A percentile compares a stretch with the other conserved stretches of the same genome.
Conservation (phyloP, 106 monocot genomes). For the Allium fistulosum region DNA sequence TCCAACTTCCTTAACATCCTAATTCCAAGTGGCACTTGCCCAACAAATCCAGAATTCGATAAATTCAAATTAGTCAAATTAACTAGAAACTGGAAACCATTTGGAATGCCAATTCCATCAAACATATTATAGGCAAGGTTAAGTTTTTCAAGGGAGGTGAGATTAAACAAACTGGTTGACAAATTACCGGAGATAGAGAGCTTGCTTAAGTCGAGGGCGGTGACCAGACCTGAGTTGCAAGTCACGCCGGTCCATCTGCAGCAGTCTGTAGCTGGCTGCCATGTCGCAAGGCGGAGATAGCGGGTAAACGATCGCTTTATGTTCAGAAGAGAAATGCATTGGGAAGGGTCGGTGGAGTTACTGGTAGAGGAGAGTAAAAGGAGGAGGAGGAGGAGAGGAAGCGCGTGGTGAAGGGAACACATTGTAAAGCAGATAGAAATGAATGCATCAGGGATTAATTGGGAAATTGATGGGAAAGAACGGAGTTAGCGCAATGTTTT, state of each 20-base stretch:
- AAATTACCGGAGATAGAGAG: slow-evolving; percentile 35
- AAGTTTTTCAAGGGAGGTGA: slow-evolving; percentile 20
- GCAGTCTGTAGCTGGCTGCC: slow-evolving; percentile 10
- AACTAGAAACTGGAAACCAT: slow-evolving; percentile 9
- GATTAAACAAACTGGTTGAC: slow-evolving; percentile 20
- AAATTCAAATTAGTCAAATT: slow-evolving; percentile 42
- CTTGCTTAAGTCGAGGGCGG: slow-evolving; percentile 46
- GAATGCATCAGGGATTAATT: background rate
- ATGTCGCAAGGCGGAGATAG: slow-evolving; percentile 20
- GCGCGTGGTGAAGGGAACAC: slow-evolving; percentile 7
- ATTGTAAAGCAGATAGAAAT: background rate
- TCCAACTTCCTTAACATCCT: slow-evolving; percentile 20
- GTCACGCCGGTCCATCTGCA: slow-evolving; percentile 8
- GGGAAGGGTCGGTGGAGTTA: slow-evolving; percentile 16
- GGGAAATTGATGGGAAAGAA: no score
- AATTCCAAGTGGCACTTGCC: slow-evolving; percentile 29
- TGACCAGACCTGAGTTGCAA: slow-evolving; percentile 8
- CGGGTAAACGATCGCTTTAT: slow-evolving; percentile 23
- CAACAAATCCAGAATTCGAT: slow-evolving; percentile 38
- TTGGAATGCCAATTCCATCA: slow-evolving; percentile 8
- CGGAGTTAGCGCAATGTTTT: no score
- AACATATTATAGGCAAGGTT: slow-evolving; percentile 29
- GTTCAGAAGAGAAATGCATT: background rate
- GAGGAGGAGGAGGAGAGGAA: slow-evolving; percentile 2
- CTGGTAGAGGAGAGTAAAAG: slow-evolving; percentile 1